Base-by-base conservation (phyloP, 768 basidiomycete species). In the Mycena pura region DNA sequence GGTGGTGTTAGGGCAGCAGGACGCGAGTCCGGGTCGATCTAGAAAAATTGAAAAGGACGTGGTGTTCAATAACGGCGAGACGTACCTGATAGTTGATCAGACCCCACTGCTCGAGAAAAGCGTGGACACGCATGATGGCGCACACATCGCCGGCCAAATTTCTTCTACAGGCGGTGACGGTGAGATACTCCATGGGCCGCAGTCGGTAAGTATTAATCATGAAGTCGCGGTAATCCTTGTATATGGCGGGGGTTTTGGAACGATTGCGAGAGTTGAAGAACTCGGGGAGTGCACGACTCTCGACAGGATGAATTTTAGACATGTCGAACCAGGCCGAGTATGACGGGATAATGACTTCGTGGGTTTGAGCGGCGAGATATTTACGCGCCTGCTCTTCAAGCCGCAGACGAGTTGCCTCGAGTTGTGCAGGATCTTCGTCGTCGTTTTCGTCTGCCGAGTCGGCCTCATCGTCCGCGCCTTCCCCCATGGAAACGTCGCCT, bases 151-250 rank as follows among this genome's bases (percentile, higher is more conserved):
- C 97, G 5, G 96, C 96, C 64, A 99, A 76, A 76, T 99, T 99
- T 64, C 97, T 80, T 71, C 97, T 77, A 73, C 97, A 99, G 1
- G 96, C 96, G 2, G 97, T 99, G 59, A 99, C 93, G 17, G 97
- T 99, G 58, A 99, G 84, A 69, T 99, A 99, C 73, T 99, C 97
- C 22, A 85, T 85, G 2, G 97, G 97, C 49, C 97, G 84, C 36
- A 99, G 82, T 49, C 97, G 84, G 76, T 98, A 99, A 1, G 97
- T 95, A 78, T 99, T 98, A 74, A 99, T 87, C 96, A 99, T 99
- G 68, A 99, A 99, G 81, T 99, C 96, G 61, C 97, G 88, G 71
- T 99, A 99, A 74, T 99, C 96, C 75, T 99, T 99, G 82, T 99
- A 99, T 63, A 98, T 95, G 19, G 92, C 83, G 0, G 97, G 96